Percentiles rank a stretch among this genome's conserved stretches.
phyloP scores from a whole-genome alignment of 139 green algal species.

The Edaphochlamys debaryana region DNA sequence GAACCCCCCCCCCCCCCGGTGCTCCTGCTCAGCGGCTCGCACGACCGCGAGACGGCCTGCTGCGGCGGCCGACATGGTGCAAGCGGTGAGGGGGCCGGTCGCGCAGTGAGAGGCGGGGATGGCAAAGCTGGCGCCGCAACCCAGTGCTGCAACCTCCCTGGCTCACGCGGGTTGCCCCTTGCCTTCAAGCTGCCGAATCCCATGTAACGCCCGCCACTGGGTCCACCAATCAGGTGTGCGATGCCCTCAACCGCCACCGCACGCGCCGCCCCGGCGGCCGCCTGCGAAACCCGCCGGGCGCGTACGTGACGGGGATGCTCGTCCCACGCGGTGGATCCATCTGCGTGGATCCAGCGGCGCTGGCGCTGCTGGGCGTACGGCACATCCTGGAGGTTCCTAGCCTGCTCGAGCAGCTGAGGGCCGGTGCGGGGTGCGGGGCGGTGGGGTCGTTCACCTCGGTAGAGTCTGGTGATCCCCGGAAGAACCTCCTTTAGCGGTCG shows the following conservation, averaged over 20 bases:
- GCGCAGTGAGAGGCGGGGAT: too few species aligned
- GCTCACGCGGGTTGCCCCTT: too few species aligned
- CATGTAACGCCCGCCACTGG: too few species aligned
- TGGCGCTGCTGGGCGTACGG: slow-evolving; percentile 71
- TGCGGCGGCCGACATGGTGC: slow-evolving; percentile 86
- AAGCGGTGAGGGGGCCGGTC: slow-evolving; percentile 62
- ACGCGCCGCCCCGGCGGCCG: slow-evolving; percentile 43
- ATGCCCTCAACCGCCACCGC: slow-evolving; percentile 76
- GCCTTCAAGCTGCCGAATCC: too few species aligned
- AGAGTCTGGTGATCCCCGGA: too few species aligned
- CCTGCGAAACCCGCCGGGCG: slow-evolving; percentile 64
- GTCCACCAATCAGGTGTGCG: slow-evolving; percentile 51
- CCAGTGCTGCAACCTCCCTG: too few species aligned
- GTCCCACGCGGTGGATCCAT: slow-evolving; percentile 75
- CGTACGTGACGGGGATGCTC: slow-evolving; percentile 84
- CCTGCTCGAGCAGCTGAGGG: slow-evolving; percentile 27
- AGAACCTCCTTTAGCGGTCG: too few species aligned
- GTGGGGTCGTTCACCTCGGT: too few species aligned
- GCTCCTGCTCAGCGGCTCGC: slow-evolving; percentile 94
- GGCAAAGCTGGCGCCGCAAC: too few species aligned
- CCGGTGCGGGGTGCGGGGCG: too few species aligned
- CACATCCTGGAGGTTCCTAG: slow-evolving; percentile 77
- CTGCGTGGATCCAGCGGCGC: slow-evolving; percentile 46
- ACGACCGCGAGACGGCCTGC: slow-evolving; percentile 90
- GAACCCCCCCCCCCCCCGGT: slow-evolving; percentile 66